Conservation (phyloP, 2,329 filamentous ascomycete species). For the Phoma sp. region DNA sequence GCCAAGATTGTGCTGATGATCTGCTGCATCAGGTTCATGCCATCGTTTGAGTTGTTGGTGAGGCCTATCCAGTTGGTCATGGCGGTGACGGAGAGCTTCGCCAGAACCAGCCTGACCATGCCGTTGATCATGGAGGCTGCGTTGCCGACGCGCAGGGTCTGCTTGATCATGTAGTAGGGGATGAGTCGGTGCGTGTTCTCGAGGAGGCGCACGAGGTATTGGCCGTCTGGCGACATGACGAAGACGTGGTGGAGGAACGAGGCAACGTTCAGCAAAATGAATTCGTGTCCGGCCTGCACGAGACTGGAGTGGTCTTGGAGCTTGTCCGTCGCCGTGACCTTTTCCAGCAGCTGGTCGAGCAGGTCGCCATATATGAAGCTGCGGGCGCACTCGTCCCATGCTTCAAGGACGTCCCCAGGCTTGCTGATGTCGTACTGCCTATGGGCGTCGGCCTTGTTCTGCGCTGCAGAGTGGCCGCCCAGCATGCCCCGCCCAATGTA, state of each 20-base stretch:
- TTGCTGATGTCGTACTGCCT: constrained; percentile 65
- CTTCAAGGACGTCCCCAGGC: constrained; percentile 66
- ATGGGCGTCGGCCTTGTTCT: constrained; percentile 43
- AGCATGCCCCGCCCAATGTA: constrained; percentile 71
- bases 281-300: constrained; percentile 70
- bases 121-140: constrained; percentile 82
- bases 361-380: constrained; percentile 73
- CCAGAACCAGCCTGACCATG: constrained; percentile 74
- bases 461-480: constrained; percentile 63
- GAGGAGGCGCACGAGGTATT: constrained; percentile 74
- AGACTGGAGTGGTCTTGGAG: constrained; percentile 69
- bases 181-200: constrained; percentile 74
- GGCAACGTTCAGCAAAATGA: constrained; percentile 74
- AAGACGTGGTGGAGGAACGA: constrained; percentile 78
- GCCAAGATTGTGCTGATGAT: constrained; percentile 76
- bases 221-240: constrained; percentile 76
- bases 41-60: constrained; percentile 74
- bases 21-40: constrained; percentile 80
- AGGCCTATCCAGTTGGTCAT: constrained; percentile 82
- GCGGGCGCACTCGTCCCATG: constrained; percentile 72
- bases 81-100: constrained; percentile 77
- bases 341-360: constrained; percentile 69
- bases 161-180: constrained; percentile 74
- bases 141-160: constrained; percentile 78
- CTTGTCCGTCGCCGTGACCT: constrained; percentile 66